These are phyloP conservation scores for Diaporthe sp. DNA, from an alignment of 2,329 filamentous ascomycete genomes.

Conservation along the genomic window DNA sequence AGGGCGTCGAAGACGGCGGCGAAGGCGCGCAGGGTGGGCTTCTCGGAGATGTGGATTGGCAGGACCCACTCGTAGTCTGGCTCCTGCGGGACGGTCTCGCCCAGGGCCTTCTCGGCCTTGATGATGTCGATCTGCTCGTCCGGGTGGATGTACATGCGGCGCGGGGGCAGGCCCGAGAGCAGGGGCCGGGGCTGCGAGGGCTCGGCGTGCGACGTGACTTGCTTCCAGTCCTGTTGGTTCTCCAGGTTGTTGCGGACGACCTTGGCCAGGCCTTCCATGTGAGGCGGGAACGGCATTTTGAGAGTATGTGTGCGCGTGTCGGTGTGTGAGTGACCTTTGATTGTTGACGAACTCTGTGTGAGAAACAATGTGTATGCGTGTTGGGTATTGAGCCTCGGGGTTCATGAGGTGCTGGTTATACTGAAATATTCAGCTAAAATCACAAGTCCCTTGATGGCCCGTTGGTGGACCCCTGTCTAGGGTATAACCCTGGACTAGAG, in stretches of 20 bases:
- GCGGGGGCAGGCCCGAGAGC: constrained; percentile 80
- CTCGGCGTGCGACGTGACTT: constrained; percentile 67
- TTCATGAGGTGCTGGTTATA: not conserved
- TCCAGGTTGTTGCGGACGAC: constrained; percentile 79
- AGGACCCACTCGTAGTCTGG: constrained; percentile 83
- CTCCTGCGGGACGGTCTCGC: constrained; percentile 60
- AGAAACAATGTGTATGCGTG: not conserved
- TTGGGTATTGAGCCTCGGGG: not conserved
- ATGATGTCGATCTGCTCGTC: constrained; percentile 85
- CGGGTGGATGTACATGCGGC: constrained; percentile 82
- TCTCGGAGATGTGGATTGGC: constrained; percentile 79
- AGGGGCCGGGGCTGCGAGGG: constrained; percentile 71
- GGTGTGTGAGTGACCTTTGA: too few species aligned
- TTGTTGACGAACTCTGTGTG: not conserved
- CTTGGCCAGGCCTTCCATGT: constrained; percentile 62
- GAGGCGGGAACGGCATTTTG: constrained; percentile 46
- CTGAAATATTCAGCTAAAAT: constrained; percentile 19
- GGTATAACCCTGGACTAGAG: not conserved
- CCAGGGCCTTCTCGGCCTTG: constrained; percentile 67
- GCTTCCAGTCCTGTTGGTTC: constrained; percentile 82
- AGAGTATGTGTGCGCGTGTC: not conserved
- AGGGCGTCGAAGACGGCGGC: constrained; percentile 79
- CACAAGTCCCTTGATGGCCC: not conserved
- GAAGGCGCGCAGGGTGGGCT: constrained; percentile 77
- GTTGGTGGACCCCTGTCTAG: not conserved